A percentile compares a stretch with the other conserved stretches of the same genome.
Evolutionary conservation across 163 green algal genomes (phyloP).

Genomic region (Scenedesmus sp.): DNA sequence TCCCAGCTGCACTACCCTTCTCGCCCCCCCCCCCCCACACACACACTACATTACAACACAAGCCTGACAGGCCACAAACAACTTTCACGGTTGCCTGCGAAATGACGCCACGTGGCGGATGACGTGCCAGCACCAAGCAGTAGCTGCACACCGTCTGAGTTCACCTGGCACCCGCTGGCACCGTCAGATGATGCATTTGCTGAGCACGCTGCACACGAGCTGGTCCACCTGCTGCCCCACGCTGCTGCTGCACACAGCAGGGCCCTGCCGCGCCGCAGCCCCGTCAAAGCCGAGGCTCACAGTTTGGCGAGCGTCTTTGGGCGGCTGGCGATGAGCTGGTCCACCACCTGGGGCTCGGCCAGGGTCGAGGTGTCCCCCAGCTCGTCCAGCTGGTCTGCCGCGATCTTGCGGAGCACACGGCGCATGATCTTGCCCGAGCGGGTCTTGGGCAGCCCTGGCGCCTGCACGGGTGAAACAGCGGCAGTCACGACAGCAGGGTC

Average conservation of each 20-base stretch:
- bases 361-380: conserved; percentile 93
- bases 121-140: too few relatives aligned
- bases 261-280: neutral
- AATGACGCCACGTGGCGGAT: too few relatives aligned
- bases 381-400: conserved; percentile 81
- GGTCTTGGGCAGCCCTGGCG: conserved; percentile 78
- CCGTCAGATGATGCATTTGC: too few relatives aligned
- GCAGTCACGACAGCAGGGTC: neutral
- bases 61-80: too few relatives aligned
- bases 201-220: too few relatives aligned
- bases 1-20: neutral
- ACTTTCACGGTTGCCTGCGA: too few relatives aligned
- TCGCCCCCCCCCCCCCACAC: too few relatives aligned
- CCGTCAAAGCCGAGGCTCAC: neutral
- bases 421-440: conserved; percentile 99
- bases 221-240: too few relatives aligned
- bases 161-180: too few relatives aligned
- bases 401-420: conserved; percentile 91
- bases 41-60: too few relatives aligned
- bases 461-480: conserved; percentile 27
- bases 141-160: too few relatives aligned
- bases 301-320: conserved; percentile 48
- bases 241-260: too few relatives aligned
- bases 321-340: conserved; percentile 67
- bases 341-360: conserved; percentile 76